Base-by-base conservation (phyloP, 345 rosid species). In the Citrus trifoliata region DNA sequence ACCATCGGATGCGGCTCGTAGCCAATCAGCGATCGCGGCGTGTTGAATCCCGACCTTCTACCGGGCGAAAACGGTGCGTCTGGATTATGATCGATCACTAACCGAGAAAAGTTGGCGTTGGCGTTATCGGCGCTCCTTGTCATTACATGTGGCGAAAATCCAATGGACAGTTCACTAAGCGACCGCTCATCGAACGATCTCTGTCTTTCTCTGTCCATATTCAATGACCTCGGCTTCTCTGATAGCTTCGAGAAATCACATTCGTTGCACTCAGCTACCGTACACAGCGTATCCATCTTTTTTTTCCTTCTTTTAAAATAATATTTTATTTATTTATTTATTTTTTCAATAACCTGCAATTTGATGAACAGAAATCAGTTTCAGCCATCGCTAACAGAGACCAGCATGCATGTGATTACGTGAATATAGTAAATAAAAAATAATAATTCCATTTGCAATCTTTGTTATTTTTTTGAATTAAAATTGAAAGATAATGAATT, bases 141-240 rank as follows among this genome's bases (percentile, higher is more conserved):
- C 35, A 58, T 71, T 24, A 67, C 37, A 22, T 83, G 80, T 4
- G 93, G 91, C 27, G 93, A 89, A n/a, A 84, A 10, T 18, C 86
- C 90, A 37, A 53, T 79, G 7, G 89, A 35, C 67, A 90, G 77
- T 30, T 93, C 97, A 67, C 56, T 83, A 1, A 90, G 81, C 18
- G 90, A 87, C 83, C 89, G 81, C 76, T 90, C 97, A 22, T 91
- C 98, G 35, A 79, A 90, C 13, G 98, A 96, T 71, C 88, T 84
- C 77, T 90, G 89, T 82, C 98, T 88, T 7, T 96, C 97, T 18
- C 98, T 88, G 10, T 96, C 97, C 22, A 94, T 83, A 77, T 85
- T 92, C 87, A 95, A 73, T 30, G 86, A 80, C 86, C 92, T 91
- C 63, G 98, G 93, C 88, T 79, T 91, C 74, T 90, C 98, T 37